Evolutionary conservation across 106 monocot species (phyloP).

Genomic region (Platanthera zijinensis): DNA sequence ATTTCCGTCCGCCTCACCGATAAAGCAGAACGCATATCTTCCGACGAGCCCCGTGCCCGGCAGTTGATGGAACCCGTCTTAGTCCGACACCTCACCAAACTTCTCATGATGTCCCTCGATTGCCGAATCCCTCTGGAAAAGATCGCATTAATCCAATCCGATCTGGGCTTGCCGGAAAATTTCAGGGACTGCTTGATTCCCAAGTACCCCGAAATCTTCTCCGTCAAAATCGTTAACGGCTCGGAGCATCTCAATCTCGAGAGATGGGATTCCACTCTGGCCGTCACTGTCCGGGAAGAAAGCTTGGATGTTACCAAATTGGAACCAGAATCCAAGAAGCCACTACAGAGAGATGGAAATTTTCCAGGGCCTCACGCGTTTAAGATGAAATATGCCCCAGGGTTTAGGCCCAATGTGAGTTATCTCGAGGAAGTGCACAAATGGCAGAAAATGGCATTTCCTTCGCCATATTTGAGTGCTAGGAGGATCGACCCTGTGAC

Average conservation of each 20-base stretch:
- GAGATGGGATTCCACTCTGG: conserved; percentile 82
- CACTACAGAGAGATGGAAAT: conserved; percentile 58
- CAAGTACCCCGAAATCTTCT: conserved; percentile 61
- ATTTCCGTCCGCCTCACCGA: conserved; percentile 63
- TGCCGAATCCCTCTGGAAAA: conserved; percentile 74
- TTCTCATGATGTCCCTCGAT: conserved; percentile 93
- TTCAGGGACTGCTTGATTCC: conserved; percentile 45
- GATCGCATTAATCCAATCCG: conserved; percentile 49
- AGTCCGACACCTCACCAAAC: conserved; percentile 57
- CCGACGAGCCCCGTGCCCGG: conserved; percentile 35
- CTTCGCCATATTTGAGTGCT: conserved; percentile 81
- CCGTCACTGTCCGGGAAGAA: conserved; percentile 74
- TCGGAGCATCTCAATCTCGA: conserved; percentile 62
- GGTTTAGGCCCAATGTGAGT: conserved; percentile 68
- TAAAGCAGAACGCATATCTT: conserved; percentile 37
- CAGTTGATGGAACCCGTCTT: conserved; percentile 74
- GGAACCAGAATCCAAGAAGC: conserved; percentile 8
- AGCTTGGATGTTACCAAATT: conserved; percentile 26
- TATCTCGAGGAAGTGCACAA: conserved; percentile 60
- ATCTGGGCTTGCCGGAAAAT: conserved; percentile 55
- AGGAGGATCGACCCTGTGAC: conserved; percentile 52
- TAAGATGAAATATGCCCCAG: conserved; percentile 48
- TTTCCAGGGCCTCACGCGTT: conserved; percentile 61
- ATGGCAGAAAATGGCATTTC: conserved; percentile 92
- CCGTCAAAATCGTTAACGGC: conserved; percentile 26